Base-by-base conservation (phyloP, 2,329 filamentous ascomycete genomes). In the Cladosporium sp. region DNA sequence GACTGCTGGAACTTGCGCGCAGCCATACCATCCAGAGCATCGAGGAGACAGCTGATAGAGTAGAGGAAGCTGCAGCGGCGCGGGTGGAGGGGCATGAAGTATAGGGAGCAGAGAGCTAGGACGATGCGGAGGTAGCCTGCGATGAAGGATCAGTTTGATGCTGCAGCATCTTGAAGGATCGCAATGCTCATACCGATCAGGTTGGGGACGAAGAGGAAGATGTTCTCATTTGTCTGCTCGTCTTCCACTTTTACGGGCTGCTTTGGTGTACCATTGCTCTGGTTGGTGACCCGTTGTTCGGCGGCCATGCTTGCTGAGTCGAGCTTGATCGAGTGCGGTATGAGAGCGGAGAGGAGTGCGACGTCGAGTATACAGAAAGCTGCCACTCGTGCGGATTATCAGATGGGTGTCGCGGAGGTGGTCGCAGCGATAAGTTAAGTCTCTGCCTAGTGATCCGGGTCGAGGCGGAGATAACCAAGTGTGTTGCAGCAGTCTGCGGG, bases 41-140 rank as follows among this genome's bases (percentile, higher is more conserved):
- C 95, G 71, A 99, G 90, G 54, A 98, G 87, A 78, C 95, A 98
- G 30, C 94, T 98, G 67, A 99, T 83, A 77, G 90, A 94, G 85
- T 99, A 99, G 64, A 96, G 87, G 59, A 93, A 80, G 67, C 92
- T 93, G 82, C 94, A 98, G 44, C 93, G 97, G 74, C 94, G 90
- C n/a, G 94, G 94, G 79, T 99, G 95, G 64, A 98, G 87, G 61
- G 95, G 94, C 95, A 99, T 99, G 84, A 97, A 99, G 83, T 98
- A 97, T 71, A 99, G 88, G 32, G 95, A 97, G 58, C 91, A 92
- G 74, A 97, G 83, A 73, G 93, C 93, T 71, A 85, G 81, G 59
- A 85, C 76, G 71, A 85, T 79, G 65, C 83, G 82, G 57, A 76
- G 77, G 74, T 84, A 84, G 68, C 83, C 83, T 84, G 67, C 30